Evolutionary conservation across 1,284 basidiomycete species (phyloP), one percentile per base, ranked within the genome.

Genomic region (Hypsizygus ulmarius): DNA sequence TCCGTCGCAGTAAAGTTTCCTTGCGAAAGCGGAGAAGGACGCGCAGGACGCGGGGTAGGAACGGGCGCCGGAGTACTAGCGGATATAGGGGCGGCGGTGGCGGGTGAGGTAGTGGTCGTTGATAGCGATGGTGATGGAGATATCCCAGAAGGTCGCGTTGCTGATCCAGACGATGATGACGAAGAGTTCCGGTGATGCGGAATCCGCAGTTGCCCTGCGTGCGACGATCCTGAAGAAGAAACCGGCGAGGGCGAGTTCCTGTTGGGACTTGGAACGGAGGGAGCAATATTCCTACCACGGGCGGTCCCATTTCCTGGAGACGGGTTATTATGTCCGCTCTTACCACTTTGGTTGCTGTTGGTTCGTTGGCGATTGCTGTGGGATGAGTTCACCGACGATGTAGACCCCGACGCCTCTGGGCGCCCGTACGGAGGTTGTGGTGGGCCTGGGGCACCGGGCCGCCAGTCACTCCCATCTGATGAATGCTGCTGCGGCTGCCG

Each of bases 11-110:
- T 79, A 53, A 80, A 82, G 42, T 67, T 83, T 33, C 80, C 83
- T 61, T 90, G 87, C 3, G 84, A 87, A 35, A 90, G 71, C 19
- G 88, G 87, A 5, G 87, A 89, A 4, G 87, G 88, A 47, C 85
- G 83, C n/a, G 65, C 64, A 0, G 78, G 77, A 43, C 82, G 82
- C 36, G 78, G 72, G 33, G 63, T 70, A 16, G 75, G 64, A 11
- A 71, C 59, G 16, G 70, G 57, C 47, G 69, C 42, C 36, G 74
- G 62, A 3, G 71, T 55, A 21, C 65, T 55, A 35, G 67, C 37
- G 15, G 74, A 58, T 5, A 72, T 57, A 3, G 64, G 57, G 0
- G 79, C 66, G 1, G 74, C 61, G 6, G 64, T 58, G 10, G 65
- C 54, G 10, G 68, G 55, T 12, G 67, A 55, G 11, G 50, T 62